A percentile compares a stretch with the other conserved stretches of the same genome.
phyloP scores from a whole-genome alignment of 78 protist species.

The Dictyostelium purpureum region DNA sequence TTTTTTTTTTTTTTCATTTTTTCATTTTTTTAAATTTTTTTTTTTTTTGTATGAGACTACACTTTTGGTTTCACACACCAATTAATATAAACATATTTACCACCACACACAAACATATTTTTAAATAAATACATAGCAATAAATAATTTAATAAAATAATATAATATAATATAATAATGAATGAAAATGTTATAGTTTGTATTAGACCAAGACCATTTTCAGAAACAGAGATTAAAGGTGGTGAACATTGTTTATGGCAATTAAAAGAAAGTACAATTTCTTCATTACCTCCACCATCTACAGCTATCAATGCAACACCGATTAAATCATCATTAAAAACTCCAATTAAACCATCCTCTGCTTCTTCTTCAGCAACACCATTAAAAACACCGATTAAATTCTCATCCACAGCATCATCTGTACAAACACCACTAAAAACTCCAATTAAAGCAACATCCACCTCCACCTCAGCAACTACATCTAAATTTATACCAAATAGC shows the following conservation, averaged over 20 bases:
- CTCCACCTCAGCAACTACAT: background rate
- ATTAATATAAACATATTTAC: no score
- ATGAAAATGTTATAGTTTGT: conserved; percentile 45
- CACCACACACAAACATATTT: no score
- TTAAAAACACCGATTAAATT: background rate
- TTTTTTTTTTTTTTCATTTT: background rate
- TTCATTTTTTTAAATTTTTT: background rate
- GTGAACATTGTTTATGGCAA: conserved; percentile 15
- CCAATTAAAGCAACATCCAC: background rate
- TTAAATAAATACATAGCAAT: background rate
- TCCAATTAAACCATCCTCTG: background rate
- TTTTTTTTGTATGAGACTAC: no score
- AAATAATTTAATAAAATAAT: background rate
- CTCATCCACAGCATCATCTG: background rate
- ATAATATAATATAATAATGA: conserved; percentile 7
- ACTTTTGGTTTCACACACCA: no score
- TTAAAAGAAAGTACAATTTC: conserved; percentile 11
- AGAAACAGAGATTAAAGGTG: conserved; percentile 1
- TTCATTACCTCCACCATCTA: background rate
- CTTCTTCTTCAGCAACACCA: background rate
- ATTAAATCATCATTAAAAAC: background rate
- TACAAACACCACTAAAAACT: conserved; percentile 19
- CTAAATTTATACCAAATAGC: conserved; percentile 13
- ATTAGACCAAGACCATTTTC: conserved; percentile 70
- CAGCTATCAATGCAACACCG: background rate